Evolutionary conservation across 768 basidiomycete genomes (phyloP), one percentile per base, ranked within the genome.

Genomic region (Lactifluus piperatus): DNA sequence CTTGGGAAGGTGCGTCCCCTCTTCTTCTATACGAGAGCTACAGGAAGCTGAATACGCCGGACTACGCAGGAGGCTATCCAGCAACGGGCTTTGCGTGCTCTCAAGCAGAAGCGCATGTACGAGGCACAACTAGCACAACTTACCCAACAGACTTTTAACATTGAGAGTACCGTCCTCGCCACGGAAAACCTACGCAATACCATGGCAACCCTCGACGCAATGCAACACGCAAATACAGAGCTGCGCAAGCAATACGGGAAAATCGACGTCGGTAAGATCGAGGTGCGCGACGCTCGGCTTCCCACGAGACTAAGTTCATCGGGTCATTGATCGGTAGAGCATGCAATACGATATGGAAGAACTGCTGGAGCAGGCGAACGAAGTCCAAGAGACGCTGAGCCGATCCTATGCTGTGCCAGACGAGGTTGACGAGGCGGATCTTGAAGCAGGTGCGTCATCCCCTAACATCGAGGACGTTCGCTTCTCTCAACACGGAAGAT

Each of bases 341-440:
- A 91, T 97, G 68, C 95, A 99, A 70, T 92, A 88, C 70, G 95
- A 99, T 60, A 97, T 99, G 94, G 94, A 97, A 68, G 97, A 98
- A 58, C 71, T 98, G 62, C 75, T 99, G 58, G 97, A 98, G 68
- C 93, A 97, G 70, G 91, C 94, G 10, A 98, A 97, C 68, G 97
- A 99, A 71, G 92, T 99, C 59, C 95, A 98, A 68, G 97, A 98
- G 71, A 83, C 88, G 22, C 76, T 99, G 24, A 91, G 89, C 18
- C 78, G 95, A 62, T 94, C 93, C 24, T 99, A 99, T 71, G 91
- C 87, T 14, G 91, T 98, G 0, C 97, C 97, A 16, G 97, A 99
- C 65, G 97, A 98, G 71, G 78, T 99, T 24, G 97, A 99, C 72
- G 97, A 99, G 71, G 92, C 90, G 8, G 97, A 98, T 72, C 79